Percentiles rank a stretch among this genome's conserved stretches.
phyloP scores from a whole-genome alignment of 495 filamentous ascomycete genomes.

The Amniculicola lignicola region DNA sequence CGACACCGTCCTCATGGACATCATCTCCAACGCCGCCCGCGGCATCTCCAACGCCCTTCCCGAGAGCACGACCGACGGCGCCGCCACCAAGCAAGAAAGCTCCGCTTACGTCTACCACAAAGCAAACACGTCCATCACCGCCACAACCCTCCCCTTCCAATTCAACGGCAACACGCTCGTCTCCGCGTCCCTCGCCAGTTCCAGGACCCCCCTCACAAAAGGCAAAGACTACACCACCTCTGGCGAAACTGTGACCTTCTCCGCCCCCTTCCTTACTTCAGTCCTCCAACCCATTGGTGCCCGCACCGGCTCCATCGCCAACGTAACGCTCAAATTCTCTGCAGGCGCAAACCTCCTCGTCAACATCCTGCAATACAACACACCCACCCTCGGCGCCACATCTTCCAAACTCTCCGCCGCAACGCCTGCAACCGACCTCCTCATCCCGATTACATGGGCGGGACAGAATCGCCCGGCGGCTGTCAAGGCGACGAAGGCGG shows the following conservation, averaged over 20 bases:
- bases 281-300: slow-evolving; percentile 44
- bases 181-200: slow-evolving; percentile 35
- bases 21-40: slow-evolving; percentile 47
- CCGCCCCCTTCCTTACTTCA: slow-evolving; percentile 47
- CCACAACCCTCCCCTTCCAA: slow-evolving; percentile 47
- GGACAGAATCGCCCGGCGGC: slow-evolving; percentile 50
- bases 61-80: slow-evolving; percentile 51
- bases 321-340: slow-evolving; percentile 53
- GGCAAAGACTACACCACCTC: slow-evolving; percentile 49
- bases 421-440: slow-evolving; percentile 33
- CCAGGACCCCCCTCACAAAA: slow-evolving; percentile 38
- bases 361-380: slow-evolving; percentile 52
- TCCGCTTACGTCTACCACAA: slow-evolving; percentile 58
- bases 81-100: slow-evolving; percentile 46
- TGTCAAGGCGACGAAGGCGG: slow-evolving; percentile 52
- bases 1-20: slow-evolving; percentile 49
- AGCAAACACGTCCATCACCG: slow-evolving; percentile 46
- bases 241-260: slow-evolving; percentile 48
- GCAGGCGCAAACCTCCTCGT: slow-evolving; percentile 48
- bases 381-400: slow-evolving; percentile 45
- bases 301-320: slow-evolving; percentile 47
- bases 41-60: slow-evolving; percentile 52
- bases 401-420: slow-evolving; percentile 46
- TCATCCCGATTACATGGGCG: slow-evolving; percentile 53
- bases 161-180: slow-evolving; percentile 56